Evolutionary conservation across 345 rosid genomes (phyloP).

Genomic region (Punica granatum): DNA sequence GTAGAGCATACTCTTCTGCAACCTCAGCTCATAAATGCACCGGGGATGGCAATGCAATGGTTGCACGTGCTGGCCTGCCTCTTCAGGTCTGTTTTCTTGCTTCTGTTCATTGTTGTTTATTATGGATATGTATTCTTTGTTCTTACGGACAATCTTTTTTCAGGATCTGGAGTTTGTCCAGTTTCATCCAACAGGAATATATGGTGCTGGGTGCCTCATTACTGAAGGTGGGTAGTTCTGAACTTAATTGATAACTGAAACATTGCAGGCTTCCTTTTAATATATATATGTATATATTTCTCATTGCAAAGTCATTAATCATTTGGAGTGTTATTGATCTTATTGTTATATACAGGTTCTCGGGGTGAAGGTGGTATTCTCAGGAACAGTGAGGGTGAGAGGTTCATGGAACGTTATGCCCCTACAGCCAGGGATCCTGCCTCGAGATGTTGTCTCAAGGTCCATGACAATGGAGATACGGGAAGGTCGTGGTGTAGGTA

Average conservation of each 20-base stretch:
- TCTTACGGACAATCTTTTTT: slow-evolving; percentile 11
- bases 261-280: not conserved
- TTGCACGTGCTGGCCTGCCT: slow-evolving; percentile 87
- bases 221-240: slow-evolving; percentile 63
- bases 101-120: slow-evolving; percentile 5
- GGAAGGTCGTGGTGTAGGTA: slow-evolving; percentile 99
- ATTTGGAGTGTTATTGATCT: not conserved
- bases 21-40: slow-evolving; percentile 99
- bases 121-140: slow-evolving; percentile 5
- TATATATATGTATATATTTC: not conserved
- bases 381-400: slow-evolving; percentile 92
- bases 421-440: slow-evolving; percentile 99
- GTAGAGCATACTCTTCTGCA: slow-evolving; percentile 93
- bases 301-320: not conserved
- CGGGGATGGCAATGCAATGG: slow-evolving; percentile 99
- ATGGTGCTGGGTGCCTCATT: slow-evolving; percentile 96
- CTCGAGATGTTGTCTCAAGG: slow-evolving; percentile 98
- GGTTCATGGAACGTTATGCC: slow-evolving; percentile 98
- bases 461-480: slow-evolving; percentile 99
- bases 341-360: slow-evolving; percentile 50
- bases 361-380: slow-evolving; percentile 99
- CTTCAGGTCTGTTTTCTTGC: slow-evolving; percentile 54
- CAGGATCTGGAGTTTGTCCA: slow-evolving; percentile 99
- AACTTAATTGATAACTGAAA: not conserved
- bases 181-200: slow-evolving; percentile 95